Conservation (phyloP, 768 basidiomycete species). For the Kwoniella bestiolae region DNA sequence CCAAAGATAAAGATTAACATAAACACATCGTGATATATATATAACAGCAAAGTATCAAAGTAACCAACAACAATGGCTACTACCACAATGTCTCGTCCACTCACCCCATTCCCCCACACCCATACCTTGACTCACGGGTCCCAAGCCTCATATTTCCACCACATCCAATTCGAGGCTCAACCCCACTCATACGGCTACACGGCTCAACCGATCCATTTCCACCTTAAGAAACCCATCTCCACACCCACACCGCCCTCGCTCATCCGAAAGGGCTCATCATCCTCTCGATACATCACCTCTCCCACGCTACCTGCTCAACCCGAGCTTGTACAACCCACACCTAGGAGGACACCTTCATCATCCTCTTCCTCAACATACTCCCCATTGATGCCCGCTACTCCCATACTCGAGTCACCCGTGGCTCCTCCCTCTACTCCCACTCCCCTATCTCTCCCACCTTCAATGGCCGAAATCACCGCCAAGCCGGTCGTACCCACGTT, state of each 20-base stretch:
- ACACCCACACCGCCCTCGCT: slow-evolving; percentile 44
- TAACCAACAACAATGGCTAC: not conserved
- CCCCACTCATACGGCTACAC: slow-evolving; percentile 22
- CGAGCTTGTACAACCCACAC: slow-evolving; percentile 7
- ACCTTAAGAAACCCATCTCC: slow-evolving; percentile 18
- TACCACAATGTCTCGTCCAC: slow-evolving; percentile 1
- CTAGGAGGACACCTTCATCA: slow-evolving; percentile 7
- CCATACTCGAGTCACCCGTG: slow-evolving; percentile 7
- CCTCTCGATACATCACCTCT: slow-evolving; percentile 1
- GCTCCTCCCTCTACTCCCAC: slow-evolving; percentile 14
- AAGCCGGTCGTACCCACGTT: too few species aligned
- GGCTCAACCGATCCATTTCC: slow-evolving; percentile 40
- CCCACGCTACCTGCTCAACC: slow-evolving; percentile 6
- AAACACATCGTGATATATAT: not conserved
- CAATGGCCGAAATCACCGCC: not conserved
- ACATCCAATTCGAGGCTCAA: slow-evolving; percentile 15
- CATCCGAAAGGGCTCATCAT: slow-evolving; percentile 28
- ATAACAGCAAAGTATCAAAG: not conserved
- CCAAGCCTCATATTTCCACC: slow-evolving; percentile 11
- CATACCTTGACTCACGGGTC: slow-evolving; percentile 16
- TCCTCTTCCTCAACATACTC: slow-evolving; percentile 13
- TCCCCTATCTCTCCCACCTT: slow-evolving; percentile 18
- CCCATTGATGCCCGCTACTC: slow-evolving; percentile 21
- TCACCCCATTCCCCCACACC: slow-evolving; percentile 39
- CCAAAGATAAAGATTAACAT: not conserved